These are phyloP conservation scores for Hypoxylon sp. DNA, from an alignment of 2,329 filamentous ascomycete species.

Conservation along the genomic window DNA sequence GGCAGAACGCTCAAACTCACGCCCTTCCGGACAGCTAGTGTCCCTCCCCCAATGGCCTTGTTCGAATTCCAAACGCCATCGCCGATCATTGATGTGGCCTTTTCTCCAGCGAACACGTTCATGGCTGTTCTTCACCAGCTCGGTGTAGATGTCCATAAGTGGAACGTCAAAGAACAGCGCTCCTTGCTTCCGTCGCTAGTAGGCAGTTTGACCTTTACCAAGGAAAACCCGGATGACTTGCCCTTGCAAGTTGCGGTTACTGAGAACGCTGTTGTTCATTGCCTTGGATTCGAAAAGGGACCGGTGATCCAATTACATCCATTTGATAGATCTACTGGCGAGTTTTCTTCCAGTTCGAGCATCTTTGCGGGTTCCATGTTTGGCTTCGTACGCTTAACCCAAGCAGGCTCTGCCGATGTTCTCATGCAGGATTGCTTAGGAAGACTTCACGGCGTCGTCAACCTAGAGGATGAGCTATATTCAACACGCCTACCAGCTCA, in stretches of 20 bases:
- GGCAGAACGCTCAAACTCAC: conserved; percentile 83
- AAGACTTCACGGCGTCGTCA: conserved; percentile 52
- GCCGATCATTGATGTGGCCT: conserved; percentile 76
- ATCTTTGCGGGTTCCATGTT: conserved; percentile 44
- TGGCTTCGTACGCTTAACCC: conserved; percentile 43
- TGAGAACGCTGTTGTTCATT: conserved; percentile 41
- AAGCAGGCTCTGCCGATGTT: conserved; percentile 43
- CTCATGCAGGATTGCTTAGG: conserved; percentile 57
- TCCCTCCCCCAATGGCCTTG: conserved; percentile 92
- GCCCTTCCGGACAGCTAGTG: conserved; percentile 80
- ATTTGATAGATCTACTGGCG: conserved; percentile 35
- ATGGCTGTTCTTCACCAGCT: conserved; percentile 76
- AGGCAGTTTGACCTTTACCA: conserved; percentile 50
- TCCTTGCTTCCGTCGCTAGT: conserved; percentile 54
- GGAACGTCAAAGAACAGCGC: conserved; percentile 67
- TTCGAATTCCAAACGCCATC: conserved; percentile 72
- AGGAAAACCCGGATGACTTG: conserved; percentile 39
- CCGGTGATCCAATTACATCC: conserved; percentile 38
- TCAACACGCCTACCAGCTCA: conserved; percentile 53
- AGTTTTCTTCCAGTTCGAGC: conserved; percentile 32
- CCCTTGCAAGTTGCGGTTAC: conserved; percentile 44
- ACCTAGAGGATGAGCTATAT: conserved; percentile 46
- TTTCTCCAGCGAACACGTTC: conserved; percentile 69
- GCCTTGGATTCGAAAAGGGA: conserved; percentile 39
- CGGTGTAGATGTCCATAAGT: conserved; percentile 73